Evolutionary conservation across 495 filamentous ascomycete genomes (phyloP).

Genomic region (Penicillium flavigenum): DNA sequence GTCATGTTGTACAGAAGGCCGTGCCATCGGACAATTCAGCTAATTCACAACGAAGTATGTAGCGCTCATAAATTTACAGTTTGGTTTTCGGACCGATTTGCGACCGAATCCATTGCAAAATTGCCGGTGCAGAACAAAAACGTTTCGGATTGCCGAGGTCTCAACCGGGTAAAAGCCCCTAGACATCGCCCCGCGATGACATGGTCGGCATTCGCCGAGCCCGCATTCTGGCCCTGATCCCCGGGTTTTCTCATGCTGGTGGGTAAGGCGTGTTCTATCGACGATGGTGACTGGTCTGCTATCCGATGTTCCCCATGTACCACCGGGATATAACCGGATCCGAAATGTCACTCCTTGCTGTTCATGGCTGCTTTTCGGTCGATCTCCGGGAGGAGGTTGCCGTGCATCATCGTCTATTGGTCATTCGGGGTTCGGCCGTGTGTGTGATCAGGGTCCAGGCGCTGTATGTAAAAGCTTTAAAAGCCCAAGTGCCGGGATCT

Average conservation of each 20-base stretch:
- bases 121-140: background rate
- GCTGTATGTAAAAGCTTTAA: slow-evolving; percentile 10
- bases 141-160: slow-evolving; percentile 6
- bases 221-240: background rate
- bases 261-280: background rate
- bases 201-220: background rate
- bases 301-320: background rate
- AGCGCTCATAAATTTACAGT: background rate
- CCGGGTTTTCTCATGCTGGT: background rate
- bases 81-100: background rate
- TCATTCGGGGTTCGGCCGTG: slow-evolving; percentile 13
- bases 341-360: slow-evolving; percentile 12
- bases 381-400: slow-evolving; percentile 25
- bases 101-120: background rate
- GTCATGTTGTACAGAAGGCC: background rate
- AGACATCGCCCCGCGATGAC: background rate
- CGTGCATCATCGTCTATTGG: background rate
- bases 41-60: background rate
- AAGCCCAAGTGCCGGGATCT: slow-evolving; percentile 1
- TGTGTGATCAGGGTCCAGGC: background rate
- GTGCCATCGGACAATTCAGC: background rate
- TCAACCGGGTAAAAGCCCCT: background rate
- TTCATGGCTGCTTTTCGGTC: slow-evolving; percentile 16
- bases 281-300: background rate
- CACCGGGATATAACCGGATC: slow-evolving; percentile 18